Percentiles rank a stretch among this genome's conserved stretches.
Evolutionary conservation across 176 grass and related monocot species (phyloP).

Genomic region (Raddia distichophylla): DNA sequence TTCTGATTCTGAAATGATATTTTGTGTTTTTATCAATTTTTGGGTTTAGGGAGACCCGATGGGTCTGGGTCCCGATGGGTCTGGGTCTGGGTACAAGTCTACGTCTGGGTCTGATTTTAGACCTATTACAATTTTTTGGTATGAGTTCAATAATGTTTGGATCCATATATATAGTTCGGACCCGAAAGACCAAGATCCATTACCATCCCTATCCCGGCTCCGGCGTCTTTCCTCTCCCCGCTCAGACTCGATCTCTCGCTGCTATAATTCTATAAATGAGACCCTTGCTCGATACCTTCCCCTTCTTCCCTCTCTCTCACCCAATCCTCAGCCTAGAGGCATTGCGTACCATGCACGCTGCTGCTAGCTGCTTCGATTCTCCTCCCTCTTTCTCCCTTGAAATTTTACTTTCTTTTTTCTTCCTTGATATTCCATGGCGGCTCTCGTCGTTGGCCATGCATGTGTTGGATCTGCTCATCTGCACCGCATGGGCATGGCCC

Average conservation of each 20-base stretch:
- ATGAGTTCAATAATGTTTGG: too few relatives aligned
- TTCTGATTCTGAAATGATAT: too few relatives aligned
- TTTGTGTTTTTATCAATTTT: too few relatives aligned
- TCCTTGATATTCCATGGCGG: too few relatives aligned
- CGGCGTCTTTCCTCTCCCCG: not conserved
- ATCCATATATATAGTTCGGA: too few relatives aligned
- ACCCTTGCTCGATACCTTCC: not conserved
- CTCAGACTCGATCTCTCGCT: not conserved
- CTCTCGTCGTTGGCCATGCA: not conserved
- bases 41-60: too few relatives aligned
- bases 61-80: too few relatives aligned
- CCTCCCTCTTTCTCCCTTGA: not conserved
- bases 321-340: not conserved
- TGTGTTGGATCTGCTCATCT: slow-evolving; percentile 19
- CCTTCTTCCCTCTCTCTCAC: not conserved
- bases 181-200: too few relatives aligned
- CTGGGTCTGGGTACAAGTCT: too few relatives aligned
- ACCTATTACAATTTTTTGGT: too few relatives aligned
- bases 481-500: slow-evolving; percentile 44
- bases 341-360: not conserved
- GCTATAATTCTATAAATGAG: slow-evolving; percentile 35
- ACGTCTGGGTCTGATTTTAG: too few relatives aligned
- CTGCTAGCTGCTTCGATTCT: not conserved
- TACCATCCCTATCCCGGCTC: too few relatives aligned
- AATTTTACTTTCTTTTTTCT: not conserved